Evolutionary conservation across 768 basidiomycete genomes (phyloP).

Genomic region (Dioszegia crocea): DNA sequence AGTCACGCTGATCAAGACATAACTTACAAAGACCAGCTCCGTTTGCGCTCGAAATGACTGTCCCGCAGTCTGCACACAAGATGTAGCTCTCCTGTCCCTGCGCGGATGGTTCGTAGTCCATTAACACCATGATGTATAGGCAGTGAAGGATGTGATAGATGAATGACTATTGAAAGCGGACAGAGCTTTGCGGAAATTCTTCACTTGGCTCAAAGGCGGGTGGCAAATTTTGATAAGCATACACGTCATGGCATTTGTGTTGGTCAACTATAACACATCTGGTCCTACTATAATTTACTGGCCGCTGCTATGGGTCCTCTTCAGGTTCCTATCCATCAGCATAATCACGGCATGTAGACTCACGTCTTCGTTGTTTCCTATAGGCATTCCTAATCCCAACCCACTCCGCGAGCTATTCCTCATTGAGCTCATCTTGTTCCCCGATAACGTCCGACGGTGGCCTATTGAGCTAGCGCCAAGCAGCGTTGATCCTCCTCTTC

Average conservation of each 20-base stretch:
- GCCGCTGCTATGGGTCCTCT: neutral
- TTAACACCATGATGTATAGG: conserved; percentile 36
- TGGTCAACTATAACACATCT: neutral
- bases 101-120: conserved; percentile 45
- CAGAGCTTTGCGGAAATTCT: neutral
- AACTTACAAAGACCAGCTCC: conserved; percentile 47
- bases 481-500: neutral
- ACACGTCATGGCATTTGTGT: neutral
- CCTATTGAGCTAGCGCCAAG: conserved; percentile 1
- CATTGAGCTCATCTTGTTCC: conserved; percentile 19
- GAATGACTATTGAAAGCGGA: neutral
- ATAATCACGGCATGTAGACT: neutral
- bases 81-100: conserved; percentile 45
- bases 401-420: conserved; percentile 13
- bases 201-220: neutral
- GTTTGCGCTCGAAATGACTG: conserved; percentile 44
- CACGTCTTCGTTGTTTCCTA: conserved; percentile 1
- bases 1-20: neutral
- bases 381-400: conserved; percentile 13
- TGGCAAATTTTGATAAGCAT: neutral
- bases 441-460: conserved; percentile 11
- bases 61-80: conserved; percentile 50
- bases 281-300: neutral
- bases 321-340: too few relatives aligned
- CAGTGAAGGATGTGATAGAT: neutral